phyloP scores from a whole-genome alignment of 2,329 filamentous ascomycete species.

The Talaromyces sp. region DNA sequence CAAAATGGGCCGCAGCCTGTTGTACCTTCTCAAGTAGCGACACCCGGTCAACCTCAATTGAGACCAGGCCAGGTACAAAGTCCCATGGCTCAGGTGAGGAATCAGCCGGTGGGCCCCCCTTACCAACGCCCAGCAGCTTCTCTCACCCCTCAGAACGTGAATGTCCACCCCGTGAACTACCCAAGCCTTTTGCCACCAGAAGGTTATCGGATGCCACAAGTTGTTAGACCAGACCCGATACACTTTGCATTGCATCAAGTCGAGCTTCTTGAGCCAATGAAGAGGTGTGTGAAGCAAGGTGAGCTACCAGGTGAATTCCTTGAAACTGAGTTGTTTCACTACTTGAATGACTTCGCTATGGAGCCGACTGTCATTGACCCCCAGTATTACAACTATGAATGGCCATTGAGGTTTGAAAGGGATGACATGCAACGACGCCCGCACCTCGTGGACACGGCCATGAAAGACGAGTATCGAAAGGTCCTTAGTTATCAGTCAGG shows the following conservation, averaged over 20 bases:
- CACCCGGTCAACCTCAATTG: background rate
- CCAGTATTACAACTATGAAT: slow-evolving; percentile 29
- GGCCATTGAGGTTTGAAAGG: slow-evolving; percentile 40
- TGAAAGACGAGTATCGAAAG: background rate
- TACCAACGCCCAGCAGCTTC: background rate
- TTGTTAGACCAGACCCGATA: slow-evolving; percentile 19
- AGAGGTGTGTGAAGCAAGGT: slow-evolving; percentile 35
- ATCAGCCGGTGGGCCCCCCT: background rate
- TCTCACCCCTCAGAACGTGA: background rate
- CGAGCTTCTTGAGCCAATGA: slow-evolving; percentile 57
- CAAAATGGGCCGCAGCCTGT: background rate
- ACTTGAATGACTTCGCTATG: slow-evolving; percentile 36
- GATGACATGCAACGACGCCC: slow-evolving; percentile 39
- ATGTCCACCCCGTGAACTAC: background rate
- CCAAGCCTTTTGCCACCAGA: slow-evolving; percentile 14
- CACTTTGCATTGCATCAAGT: slow-evolving; percentile 56
- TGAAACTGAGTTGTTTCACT: slow-evolving; percentile 40
- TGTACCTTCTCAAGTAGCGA: background rate
- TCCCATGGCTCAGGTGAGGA: background rate
- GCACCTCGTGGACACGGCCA: slow-evolving; percentile 4
- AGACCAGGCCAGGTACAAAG: background rate
- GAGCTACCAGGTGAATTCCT: slow-evolving; percentile 14
- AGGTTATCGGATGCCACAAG: slow-evolving; percentile 15
- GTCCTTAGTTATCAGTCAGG: slow-evolving; percentile 50
- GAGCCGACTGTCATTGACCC: slow-evolving; percentile 33